These are phyloP conservation scores for Thielaviopsis euricoi DNA, from an alignment of 2,329 filamentous ascomycete species.

Conservation along the genomic window DNA sequence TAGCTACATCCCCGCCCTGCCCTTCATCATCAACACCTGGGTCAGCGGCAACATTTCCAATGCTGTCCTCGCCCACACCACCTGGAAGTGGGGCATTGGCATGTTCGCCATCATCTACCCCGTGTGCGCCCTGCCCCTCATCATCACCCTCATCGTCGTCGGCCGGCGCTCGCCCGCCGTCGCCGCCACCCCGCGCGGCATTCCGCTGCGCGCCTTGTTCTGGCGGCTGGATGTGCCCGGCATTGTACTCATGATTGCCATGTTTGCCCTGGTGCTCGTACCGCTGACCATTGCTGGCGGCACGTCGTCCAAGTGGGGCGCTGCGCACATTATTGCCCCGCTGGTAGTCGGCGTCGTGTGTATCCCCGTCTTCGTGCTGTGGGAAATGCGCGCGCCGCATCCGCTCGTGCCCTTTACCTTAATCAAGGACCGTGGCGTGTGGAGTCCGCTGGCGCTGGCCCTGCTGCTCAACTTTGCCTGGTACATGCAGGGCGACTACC, in stretches of 20 bases:
- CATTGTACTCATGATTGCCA: conserved; percentile 28
- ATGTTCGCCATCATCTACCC: conserved; percentile 51
- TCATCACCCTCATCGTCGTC: conserved; percentile 34
- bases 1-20: conserved; percentile 43
- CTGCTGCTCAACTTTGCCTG: conserved; percentile 39
- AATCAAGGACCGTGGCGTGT: conserved; percentile 47
- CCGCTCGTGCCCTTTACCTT: conserved; percentile 44
- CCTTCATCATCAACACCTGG: conserved; percentile 51
- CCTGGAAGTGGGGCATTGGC: conserved; percentile 47
- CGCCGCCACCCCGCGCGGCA: conserved; percentile 19
- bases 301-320: conserved; percentile 22
- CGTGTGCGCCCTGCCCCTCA: conserved; percentile 37
- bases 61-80: conserved; percentile 30
- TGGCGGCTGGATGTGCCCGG: conserved; percentile 30
- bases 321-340: conserved; percentile 25
- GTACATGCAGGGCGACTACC: conserved; percentile 47
- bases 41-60: conserved; percentile 39
- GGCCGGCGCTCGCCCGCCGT: conserved; percentile 28
- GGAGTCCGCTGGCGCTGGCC: conserved; percentile 44
- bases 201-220: conserved; percentile 25
- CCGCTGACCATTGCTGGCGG: conserved; percentile 31
- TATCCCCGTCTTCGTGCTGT: conserved; percentile 33
- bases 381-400: conserved; percentile 30
- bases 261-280: conserved; percentile 29
- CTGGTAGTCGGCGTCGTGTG: conserved; percentile 29